A percentile compares a stretch with the other conserved stretches of the same genome.
These are phyloP conservation scores for Euphorbia tirucalli DNA, from an alignment of 345 rosid species.

Conservation along the genomic window DNA sequence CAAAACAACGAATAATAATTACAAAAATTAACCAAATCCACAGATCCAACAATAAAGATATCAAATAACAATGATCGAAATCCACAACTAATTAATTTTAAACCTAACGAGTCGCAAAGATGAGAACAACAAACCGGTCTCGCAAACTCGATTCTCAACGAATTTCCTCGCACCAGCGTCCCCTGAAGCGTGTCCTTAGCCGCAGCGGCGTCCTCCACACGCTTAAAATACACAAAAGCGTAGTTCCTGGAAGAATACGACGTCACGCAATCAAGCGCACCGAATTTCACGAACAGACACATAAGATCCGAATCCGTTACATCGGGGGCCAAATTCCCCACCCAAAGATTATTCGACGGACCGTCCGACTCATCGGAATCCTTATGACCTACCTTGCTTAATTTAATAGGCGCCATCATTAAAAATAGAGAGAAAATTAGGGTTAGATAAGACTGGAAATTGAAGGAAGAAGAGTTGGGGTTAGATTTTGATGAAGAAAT, in stretches of 20 bases:
- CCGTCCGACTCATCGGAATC: constrained; percentile 36
- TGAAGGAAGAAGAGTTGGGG: background rate
- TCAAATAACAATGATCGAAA: constrained; percentile 5
- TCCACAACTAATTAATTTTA: background rate
- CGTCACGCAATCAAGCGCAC: constrained; percentile 66
- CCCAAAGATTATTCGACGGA: constrained; percentile 80
- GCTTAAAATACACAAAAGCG: constrained; percentile 75
- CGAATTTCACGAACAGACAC: constrained; percentile 56
- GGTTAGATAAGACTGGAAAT: background rate
- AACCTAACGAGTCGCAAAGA: constrained; percentile 36
- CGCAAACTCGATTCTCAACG: constrained; percentile 88
- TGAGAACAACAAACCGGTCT: constrained; percentile 86
- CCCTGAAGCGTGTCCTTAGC: constrained; percentile 86
- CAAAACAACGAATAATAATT: background rate
- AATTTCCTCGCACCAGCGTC: constrained; percentile 47
- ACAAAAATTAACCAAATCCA: constrained; percentile 11
- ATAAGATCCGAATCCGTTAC: constrained; percentile 67
- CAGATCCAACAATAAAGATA: background rate
- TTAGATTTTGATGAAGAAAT: background rate
- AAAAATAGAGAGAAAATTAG: background rate
- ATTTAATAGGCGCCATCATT: constrained; percentile 38
- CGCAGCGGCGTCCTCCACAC: constrained; percentile 72
- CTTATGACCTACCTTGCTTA: constrained; percentile 13
- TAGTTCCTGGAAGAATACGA: constrained; percentile 65
- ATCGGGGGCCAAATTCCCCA: constrained; percentile 60